These are phyloP conservation scores for Cutaneotrichosporon sp. DNA, from an alignment of 1,284 basidiomycete species.

Conservation along the genomic window DNA sequence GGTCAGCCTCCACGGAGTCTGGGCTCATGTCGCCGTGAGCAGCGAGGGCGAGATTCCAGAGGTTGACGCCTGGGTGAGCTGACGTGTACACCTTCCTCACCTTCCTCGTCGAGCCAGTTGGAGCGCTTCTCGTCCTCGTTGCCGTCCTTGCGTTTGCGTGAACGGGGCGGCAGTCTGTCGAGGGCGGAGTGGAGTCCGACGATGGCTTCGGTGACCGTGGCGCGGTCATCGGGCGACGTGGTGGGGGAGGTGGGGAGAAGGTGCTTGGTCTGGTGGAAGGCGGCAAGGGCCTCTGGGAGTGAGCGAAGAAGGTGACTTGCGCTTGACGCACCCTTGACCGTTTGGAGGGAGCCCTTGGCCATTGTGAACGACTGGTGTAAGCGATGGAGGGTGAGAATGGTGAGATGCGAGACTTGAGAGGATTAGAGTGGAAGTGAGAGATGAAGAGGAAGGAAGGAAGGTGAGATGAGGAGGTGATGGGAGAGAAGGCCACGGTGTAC, in stretches of 20 bases:
- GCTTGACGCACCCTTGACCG: conserved; percentile 10
- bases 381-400: not conserved
- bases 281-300: conserved; percentile 5
- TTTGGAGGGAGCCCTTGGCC: conserved; percentile 6
- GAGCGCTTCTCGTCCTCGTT: conserved; percentile 6
- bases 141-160: conserved; percentile 6
- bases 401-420: not conserved
- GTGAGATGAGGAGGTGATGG: not conserved
- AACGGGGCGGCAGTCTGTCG: conserved; percentile 4
- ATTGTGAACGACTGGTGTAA: not conserved
- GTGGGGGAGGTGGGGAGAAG: conserved; percentile 12
- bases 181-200: not conserved
- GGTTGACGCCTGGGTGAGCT: conserved; percentile 14
- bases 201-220: not conserved
- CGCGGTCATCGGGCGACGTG: conserved; percentile 5
- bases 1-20: not conserved
- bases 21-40: not conserved
- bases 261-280: not conserved
- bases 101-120: conserved; percentile 19
- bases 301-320: not conserved
- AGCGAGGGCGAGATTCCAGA: conserved; percentile 15
- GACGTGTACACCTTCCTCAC: conserved; percentile 2
- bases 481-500: not conserved
- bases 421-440: not conserved
- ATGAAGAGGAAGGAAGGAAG: not conserved